Evolutionary conservation across 257 asterid genomes (phyloP), one percentile per base, ranked within the genome.

Genomic region (Marsdenia floribunda): DNA sequence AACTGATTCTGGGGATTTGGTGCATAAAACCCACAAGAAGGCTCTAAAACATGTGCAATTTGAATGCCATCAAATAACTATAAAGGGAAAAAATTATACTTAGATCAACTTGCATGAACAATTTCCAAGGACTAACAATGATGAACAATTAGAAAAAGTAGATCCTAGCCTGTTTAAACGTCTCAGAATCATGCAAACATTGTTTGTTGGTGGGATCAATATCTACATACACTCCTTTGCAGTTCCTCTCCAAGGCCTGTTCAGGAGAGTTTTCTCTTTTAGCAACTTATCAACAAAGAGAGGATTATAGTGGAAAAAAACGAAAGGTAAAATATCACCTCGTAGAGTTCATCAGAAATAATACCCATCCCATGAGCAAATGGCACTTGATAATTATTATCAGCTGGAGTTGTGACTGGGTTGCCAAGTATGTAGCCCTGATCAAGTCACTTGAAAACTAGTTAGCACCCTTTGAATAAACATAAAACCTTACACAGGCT

Each of bases 401-500:
- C 80, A 44, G 61, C 49, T 22, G 73, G 77, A 76, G 77, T 80
- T n/a, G 86, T 76, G 55, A 44, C 10, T 16, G 88, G 81, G 71
- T 86, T 86, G 21, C 88, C 88, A 4, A 83, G 80, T 63, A 82
- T 3, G 74, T 86, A 86, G 4, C 90, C 90, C 90, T 86, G 74
- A 66, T 38, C 50, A 37, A 77, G 63, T 50, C 76, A 82, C 64
- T 63, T 33, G 15, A 73, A 54, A 69, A 55, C 21, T 46, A 9
- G 21, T 68, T 26, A 60, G 21, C 33, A 29, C 26, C 67, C 13
- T 58, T 21, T 60, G 40, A 4, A 60, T 71, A 57, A 13, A 50
- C 16, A 24, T 22, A 12, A 49, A 15, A 49, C 15, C 54, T 13
- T 49, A 13, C 54, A 49, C 10, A 49, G 54, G 67, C 4, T 18